These are phyloP conservation scores for Echria macrotheca DNA, from an alignment of 495 filamentous ascomycete species.

Conservation along the genomic window DNA sequence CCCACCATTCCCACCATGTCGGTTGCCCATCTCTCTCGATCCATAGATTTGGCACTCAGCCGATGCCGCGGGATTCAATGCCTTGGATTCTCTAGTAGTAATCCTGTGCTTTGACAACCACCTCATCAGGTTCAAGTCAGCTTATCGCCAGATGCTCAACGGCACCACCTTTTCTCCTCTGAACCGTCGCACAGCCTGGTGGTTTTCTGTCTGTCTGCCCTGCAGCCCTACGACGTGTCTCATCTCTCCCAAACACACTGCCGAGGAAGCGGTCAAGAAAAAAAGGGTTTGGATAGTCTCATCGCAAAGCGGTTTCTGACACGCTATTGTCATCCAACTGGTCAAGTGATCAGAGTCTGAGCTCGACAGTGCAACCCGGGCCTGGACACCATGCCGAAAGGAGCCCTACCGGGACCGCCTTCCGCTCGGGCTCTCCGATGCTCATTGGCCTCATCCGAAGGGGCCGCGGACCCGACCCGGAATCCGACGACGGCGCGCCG, in stretches of 20 bases:
- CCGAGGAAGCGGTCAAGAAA: background rate
- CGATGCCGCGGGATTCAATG: too few relatives aligned
- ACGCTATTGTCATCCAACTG: constrained; percentile 2
- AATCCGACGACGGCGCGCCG: background rate
- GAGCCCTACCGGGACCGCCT: constrained; percentile 3
- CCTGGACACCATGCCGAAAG: background rate
- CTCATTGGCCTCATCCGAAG: background rate
- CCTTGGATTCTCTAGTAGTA: too few relatives aligned
- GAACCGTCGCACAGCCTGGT: background rate
- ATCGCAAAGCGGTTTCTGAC: constrained; percentile 2
- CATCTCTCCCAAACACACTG: background rate
- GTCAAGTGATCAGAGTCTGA: constrained; percentile 10
- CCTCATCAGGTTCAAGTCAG: too few relatives aligned
- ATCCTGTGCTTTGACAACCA: too few relatives aligned
- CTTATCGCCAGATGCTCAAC: too few relatives aligned
- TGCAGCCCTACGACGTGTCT: constrained; percentile 5
- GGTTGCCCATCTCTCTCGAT: background rate
- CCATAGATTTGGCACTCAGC: too few relatives aligned
- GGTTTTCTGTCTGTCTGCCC: background rate
- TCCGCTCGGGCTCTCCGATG: background rate
- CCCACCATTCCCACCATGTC: background rate
- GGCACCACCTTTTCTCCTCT: background rate
- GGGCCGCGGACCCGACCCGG: too few relatives aligned
- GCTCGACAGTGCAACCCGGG: constrained; percentile 2
- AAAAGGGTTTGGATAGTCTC: background rate